Percentiles rank a stretch among this genome's conserved stretches.
Evolutionary conservation across 1,284 basidiomycete species (phyloP).

Genomic region (Cryptococcus sp.): DNA sequence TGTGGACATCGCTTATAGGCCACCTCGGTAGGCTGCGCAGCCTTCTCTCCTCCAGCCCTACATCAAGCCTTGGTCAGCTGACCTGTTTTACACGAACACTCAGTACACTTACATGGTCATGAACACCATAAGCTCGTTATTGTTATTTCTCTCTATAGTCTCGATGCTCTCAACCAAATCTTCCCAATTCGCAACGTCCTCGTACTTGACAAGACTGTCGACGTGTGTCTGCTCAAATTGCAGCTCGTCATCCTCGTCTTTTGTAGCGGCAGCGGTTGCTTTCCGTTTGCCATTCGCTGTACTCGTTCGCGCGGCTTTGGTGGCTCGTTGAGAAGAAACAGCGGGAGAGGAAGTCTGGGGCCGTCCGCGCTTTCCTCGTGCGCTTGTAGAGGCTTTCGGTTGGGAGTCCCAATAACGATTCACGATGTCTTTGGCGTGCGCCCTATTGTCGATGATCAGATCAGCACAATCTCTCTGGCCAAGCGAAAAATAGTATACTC

Average conservation of each 20-base stretch:
- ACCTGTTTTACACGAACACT: neutral
- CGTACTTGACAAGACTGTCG: slow-evolving; percentile 39
- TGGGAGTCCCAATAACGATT: slow-evolving; percentile 35
- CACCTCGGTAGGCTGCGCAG: slow-evolving; percentile 28
- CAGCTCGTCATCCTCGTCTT: slow-evolving; percentile 57
- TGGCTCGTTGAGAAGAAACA: slow-evolving; percentile 9
- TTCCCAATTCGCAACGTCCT: slow-evolving; percentile 47
- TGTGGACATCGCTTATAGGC: slow-evolving; percentile 46
- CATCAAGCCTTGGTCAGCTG: neutral
- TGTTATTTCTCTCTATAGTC: slow-evolving; percentile 39
- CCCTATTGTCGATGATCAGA: slow-evolving; percentile 15
- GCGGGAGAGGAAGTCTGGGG: slow-evolving; percentile 10
- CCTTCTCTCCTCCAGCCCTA: slow-evolving; percentile 45
- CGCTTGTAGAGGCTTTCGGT: slow-evolving; percentile 14
- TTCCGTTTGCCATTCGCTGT: slow-evolving; percentile 29
- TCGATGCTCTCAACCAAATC: slow-evolving; percentile 41
- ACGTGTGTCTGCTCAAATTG: slow-evolving; percentile 31
- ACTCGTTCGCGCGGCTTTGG: slow-evolving; percentile 20
- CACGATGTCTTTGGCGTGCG: slow-evolving; percentile 40
- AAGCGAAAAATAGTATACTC: slow-evolving; percentile 6
- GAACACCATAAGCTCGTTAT: slow-evolving; percentile 38
- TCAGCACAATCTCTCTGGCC: neutral
- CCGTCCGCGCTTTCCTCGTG: slow-evolving; percentile 31
- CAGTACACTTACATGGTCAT: slow-evolving; percentile 47
- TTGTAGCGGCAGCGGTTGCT: slow-evolving; percentile 45